Evolutionary conservation across 768 basidiomycete species (phyloP), one percentile per base, ranked within the genome.

Genomic region (Candolleomyces eurysporus): DNA sequence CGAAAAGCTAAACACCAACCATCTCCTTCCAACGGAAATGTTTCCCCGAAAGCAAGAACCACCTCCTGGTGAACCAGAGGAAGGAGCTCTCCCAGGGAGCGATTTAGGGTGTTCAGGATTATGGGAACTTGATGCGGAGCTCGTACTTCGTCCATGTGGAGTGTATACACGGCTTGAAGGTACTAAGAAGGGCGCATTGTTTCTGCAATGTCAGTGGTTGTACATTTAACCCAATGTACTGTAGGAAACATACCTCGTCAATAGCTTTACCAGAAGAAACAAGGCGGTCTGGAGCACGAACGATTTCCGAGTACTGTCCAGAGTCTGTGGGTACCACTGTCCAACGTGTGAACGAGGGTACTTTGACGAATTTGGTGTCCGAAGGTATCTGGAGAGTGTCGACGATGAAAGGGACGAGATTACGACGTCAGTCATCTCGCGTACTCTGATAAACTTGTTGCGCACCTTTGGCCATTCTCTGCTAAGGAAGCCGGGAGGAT

Each of bases 261-360:
- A 67, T 65, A 1, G 72, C 69, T 56, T 70, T 67, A 14, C 63
- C 62, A 22, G 70, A 69, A 0, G 71, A 72, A 14, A 76, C 36
- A 36, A 36, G 36, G 6, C 36, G 36, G 36, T 36, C 36, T 36
- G 36, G 36, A 7, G 36, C 36, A 36, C 36, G 36, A 36, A 36
- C 36, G 36, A 36, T 36, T 36, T 36, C 36, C 36, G 36, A 36
- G 36, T 36, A 36, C 5, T 36, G 36, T 11, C 36, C 36, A 6
- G 36, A 36, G 11, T 36, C 36, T 11, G 36, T 36, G 11, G 36
- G 36, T 11, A 36, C 11, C 36, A 36, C 36, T 11, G 36, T 36
- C 36, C 36, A 36, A 36, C 36, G 36, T 36, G 36, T 36, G 5
- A 36, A 36, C 36, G 36, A 36, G 36, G 36, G 36, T 11, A 36